Conservation (phyloP, 148 eudicot species). For the Rhododendron griersonianum region DNA sequence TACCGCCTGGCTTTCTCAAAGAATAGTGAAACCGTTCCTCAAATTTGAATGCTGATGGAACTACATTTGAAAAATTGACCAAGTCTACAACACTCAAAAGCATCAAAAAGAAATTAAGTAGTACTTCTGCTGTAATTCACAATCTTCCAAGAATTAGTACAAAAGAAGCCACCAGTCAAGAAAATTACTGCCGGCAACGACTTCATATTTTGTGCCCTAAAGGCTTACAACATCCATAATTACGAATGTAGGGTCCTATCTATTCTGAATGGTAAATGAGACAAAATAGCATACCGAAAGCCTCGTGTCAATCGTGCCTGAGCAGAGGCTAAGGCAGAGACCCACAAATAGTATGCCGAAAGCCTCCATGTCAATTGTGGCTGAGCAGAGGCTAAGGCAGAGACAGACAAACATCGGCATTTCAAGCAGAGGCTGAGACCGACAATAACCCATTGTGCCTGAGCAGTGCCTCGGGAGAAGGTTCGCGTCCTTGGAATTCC, state of each 20-base stretch:
- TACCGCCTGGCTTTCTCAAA: neutral
- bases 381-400: neutral
- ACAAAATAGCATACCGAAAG: neutral
- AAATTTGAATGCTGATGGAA: neutral
- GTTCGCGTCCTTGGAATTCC: constrained; percentile 93
- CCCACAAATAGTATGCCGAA: neutral
- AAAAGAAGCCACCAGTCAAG: neutral
- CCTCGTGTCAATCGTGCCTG: neutral
- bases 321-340: neutral
- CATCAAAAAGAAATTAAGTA: neutral
- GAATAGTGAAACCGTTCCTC: neutral
- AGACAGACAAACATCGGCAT: neutral
- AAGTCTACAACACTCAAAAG: neutral
- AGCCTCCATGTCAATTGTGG: neutral
- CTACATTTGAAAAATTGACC: neutral
- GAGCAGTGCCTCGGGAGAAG: constrained; percentile 90
- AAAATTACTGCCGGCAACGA: neutral
- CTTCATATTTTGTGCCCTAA: neutral
- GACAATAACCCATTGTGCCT: constrained; percentile 88
- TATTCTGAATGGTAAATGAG: neutral
- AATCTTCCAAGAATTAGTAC: neutral
- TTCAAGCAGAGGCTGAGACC: constrained; percentile 30
- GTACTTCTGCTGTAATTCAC: neutral
- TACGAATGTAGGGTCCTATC: neutral
- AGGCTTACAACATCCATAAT: neutral